phyloP scores from a whole-genome alignment of 345 rosid genomes.

The Acer yangbiense region DNA sequence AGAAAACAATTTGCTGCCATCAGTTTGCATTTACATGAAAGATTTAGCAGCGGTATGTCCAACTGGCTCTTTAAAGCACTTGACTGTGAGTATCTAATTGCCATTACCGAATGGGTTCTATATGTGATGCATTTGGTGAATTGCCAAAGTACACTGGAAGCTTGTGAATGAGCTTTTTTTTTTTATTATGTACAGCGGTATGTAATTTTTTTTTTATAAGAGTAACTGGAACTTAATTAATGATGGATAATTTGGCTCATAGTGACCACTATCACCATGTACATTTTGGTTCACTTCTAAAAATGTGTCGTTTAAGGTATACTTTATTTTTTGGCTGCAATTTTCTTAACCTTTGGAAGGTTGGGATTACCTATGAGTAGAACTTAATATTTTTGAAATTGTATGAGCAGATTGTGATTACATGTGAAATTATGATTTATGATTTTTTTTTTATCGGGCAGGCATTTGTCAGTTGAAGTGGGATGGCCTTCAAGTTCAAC shows the following conservation, averaged over 20 bases:
- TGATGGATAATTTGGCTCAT: not conserved
- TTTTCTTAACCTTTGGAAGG: conserved; percentile 6
- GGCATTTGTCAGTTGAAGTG: conserved; percentile 52
- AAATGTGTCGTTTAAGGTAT: not conserved
- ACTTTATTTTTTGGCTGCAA: conserved; percentile 15
- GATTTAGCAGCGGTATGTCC: no score
- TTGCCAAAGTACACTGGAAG: not conserved
- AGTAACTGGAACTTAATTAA: not conserved
- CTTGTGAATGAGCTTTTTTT: not conserved
- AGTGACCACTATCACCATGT: not conserved
- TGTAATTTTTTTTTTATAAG: not conserved
- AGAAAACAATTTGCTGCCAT: no score
- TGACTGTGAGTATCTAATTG: not conserved
- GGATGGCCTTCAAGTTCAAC: conserved; percentile 31
- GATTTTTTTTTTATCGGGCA: conserved; percentile 29
- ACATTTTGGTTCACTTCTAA: not conserved
- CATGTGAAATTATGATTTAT: conserved; percentile 14
- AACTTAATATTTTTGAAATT: not conserved
- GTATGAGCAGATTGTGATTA: not conserved
- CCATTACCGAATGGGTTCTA: not conserved
- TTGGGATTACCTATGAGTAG: not conserved
- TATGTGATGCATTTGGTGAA: not conserved
- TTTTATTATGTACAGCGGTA: no score
- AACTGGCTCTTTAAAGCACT: not conserved
- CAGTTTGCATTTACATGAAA: no score